Evolutionary conservation across 441 rosid genomes (phyloP).

Genomic region (Omphalea diandra): DNA sequence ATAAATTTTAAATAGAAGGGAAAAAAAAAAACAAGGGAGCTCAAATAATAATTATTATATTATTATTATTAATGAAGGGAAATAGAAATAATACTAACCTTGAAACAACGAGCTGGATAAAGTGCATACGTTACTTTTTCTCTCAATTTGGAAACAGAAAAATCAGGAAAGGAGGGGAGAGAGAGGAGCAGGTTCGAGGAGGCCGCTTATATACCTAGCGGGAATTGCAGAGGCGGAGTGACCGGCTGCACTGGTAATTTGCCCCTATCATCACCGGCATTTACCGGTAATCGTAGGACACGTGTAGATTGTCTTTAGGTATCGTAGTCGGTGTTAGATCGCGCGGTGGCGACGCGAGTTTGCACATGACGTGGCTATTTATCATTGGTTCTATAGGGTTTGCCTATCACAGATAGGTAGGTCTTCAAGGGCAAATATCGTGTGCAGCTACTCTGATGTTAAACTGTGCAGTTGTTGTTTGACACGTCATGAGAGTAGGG

Average conservation of each 20-base stretch:
- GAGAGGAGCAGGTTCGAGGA: constrained; percentile 10
- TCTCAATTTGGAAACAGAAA: constrained; percentile 28
- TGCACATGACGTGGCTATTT: constrained; percentile 19
- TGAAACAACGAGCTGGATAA: constrained; percentile 31
- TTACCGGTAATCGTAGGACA: constrained; percentile 18
- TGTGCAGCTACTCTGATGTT: background rate
- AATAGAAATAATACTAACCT: constrained; percentile 42
- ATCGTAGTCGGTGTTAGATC: constrained; percentile 37
- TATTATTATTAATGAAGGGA: background rate
- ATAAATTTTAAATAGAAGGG: background rate
- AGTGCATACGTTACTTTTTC: constrained; percentile 31
- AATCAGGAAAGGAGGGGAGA: constrained; percentile 6
- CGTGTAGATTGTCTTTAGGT: constrained; percentile 25
- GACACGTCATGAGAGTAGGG: background rate
- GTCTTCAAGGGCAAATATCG: constrained; percentile 10
- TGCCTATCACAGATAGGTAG: constrained; percentile 11
- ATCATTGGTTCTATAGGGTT: constrained; percentile 22
- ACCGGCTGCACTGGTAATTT: constrained; percentile 46
- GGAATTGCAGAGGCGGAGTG: constrained; percentile 39
- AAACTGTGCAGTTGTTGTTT: background rate
- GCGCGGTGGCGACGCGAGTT: constrained; percentile 34
- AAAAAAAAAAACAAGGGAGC: background rate
- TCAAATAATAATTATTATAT: background rate
- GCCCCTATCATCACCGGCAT: constrained; percentile 25
- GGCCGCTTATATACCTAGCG: constrained; percentile 52